Evolutionary conservation across 192 early-diverging fungal species (phyloP).

Genomic region (Cladochytrium replicatum): DNA sequence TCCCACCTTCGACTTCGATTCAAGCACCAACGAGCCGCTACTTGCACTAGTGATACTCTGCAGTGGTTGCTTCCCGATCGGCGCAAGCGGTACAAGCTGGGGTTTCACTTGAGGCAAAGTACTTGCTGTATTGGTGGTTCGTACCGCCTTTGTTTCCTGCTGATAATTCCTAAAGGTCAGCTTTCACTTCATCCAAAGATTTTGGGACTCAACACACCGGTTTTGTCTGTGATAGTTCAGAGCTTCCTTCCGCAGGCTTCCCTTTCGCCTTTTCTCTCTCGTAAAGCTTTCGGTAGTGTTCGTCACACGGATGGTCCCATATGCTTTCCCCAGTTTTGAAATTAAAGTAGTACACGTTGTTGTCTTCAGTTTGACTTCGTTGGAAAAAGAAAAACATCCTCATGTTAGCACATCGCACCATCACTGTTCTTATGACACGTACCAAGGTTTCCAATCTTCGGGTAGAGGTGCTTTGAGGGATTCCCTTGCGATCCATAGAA

Average conservation of each 20-base stretch:
- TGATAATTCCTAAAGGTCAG: neutral
- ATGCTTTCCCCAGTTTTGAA: constrained; percentile 50
- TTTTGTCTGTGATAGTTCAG: neutral
- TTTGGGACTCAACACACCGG: neutral
- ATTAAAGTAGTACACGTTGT: constrained; percentile 56
- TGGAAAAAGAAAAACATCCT: constrained; percentile 1
- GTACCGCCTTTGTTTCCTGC: neutral
- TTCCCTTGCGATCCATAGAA: constrained; percentile 55
- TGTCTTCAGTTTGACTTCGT: constrained; percentile 49
- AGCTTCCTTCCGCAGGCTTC: constrained; percentile 8
- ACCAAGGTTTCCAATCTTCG: constrained; percentile 57
- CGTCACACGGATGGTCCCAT: constrained; percentile 61
- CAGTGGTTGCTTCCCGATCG: no score
- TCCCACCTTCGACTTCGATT: no score
- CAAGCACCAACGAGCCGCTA: no score
- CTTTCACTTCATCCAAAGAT: neutral
- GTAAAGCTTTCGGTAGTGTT: constrained; percentile 48
- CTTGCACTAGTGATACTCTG: no score
- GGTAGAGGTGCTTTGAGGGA: constrained; percentile 52
- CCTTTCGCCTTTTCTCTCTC: constrained; percentile 42
- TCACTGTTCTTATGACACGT: constrained; percentile 7
- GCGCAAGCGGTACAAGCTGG: no score
- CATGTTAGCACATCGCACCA: constrained; percentile 2
- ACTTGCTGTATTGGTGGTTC: neutral
- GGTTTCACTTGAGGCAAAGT: no score